A percentile compares a stretch with the other conserved stretches of the same genome.
Conservation (phyloP, 257 asterid genomes). For the Fraxinus pennsylvanica region DNA sequence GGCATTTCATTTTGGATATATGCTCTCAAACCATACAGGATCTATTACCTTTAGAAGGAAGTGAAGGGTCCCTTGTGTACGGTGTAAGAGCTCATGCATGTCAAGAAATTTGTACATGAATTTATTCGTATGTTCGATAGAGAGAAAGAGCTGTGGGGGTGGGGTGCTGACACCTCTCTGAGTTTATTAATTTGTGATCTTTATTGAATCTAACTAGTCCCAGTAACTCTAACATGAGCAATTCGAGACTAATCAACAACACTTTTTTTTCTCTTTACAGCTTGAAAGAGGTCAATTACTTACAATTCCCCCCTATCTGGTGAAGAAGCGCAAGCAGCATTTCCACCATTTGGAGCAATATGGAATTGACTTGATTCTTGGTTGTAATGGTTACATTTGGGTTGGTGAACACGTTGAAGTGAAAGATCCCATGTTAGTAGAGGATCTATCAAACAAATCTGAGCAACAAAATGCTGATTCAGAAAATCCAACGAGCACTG, state of each 20-base stretch:
- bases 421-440: constrained; percentile 60
- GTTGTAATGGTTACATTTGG: constrained; percentile 91
- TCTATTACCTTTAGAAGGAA: not conserved
- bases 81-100: not conserved
- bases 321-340: constrained; percentile 88
- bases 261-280: constrained; percentile 37
- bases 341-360: constrained; percentile 75
- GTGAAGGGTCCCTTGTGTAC: not conserved
- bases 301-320: constrained; percentile 72
- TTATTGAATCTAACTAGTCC: not conserved
- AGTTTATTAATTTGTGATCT: not conserved
- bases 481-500: constrained; percentile 26
- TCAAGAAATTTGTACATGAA: not conserved
- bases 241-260: not conserved
- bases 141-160: too few species aligned
- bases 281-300: constrained; percentile 85
- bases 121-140: not conserved
- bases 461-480: constrained; percentile 40
- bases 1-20: not conserved
- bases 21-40: not conserved
- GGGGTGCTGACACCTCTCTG: not conserved
- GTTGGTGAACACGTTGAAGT: constrained; percentile 82
- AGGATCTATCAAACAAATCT: constrained; percentile 48
- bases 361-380: constrained; percentile 83
- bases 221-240: not conserved